Conservation (phyloP, 441 rosid species). For the Raphanus hybrid region DNA sequence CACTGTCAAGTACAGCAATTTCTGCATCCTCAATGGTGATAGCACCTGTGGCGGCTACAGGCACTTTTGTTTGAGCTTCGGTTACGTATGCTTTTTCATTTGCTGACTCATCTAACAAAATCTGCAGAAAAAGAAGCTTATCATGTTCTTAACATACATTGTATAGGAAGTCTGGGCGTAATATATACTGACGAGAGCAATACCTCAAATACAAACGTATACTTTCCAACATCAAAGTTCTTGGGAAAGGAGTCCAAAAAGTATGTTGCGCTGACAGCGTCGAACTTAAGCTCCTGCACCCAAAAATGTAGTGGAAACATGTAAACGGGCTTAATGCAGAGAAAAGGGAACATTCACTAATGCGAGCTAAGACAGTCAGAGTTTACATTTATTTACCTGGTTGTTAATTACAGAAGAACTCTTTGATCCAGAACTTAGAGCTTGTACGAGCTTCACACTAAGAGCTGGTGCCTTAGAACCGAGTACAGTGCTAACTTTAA, state of each 20-base stretch:
- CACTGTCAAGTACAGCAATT: constrained; percentile 84
- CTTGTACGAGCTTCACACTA: constrained; percentile 69
- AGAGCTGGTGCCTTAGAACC: constrained; percentile 86
- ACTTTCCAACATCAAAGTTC: constrained; percentile 78
- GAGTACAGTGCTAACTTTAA: constrained; percentile 80
- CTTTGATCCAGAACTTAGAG: constrained; percentile 56
- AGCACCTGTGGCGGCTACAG: constrained; percentile 65
- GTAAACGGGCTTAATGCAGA: constrained; percentile 7
- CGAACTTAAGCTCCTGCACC: constrained; percentile 81
- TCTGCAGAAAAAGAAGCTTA: constrained; percentile 45
- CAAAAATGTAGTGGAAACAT: constrained; percentile 25
- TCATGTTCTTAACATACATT: constrained; percentile 24
- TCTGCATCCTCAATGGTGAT: constrained; percentile 69
- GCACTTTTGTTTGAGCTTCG: constrained; percentile 65
- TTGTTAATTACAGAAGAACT: constrained; percentile 61
- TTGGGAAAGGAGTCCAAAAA: constrained; percentile 60
- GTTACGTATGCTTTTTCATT: constrained; percentile 59
- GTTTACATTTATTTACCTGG: constrained; percentile 57
- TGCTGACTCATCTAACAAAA: constrained; percentile 65
- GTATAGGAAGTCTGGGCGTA: constrained; percentile 12
- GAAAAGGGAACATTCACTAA: constrained; percentile 7
- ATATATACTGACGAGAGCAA: constrained; percentile 23
- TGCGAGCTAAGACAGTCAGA: constrained; percentile 13
- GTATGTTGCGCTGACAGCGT: constrained; percentile 51
- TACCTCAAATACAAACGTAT: constrained; percentile 88